These are phyloP conservation scores for Xylaria sp. DNA, from an alignment of 2,329 filamentous ascomycete genomes.

Conservation along the genomic window DNA sequence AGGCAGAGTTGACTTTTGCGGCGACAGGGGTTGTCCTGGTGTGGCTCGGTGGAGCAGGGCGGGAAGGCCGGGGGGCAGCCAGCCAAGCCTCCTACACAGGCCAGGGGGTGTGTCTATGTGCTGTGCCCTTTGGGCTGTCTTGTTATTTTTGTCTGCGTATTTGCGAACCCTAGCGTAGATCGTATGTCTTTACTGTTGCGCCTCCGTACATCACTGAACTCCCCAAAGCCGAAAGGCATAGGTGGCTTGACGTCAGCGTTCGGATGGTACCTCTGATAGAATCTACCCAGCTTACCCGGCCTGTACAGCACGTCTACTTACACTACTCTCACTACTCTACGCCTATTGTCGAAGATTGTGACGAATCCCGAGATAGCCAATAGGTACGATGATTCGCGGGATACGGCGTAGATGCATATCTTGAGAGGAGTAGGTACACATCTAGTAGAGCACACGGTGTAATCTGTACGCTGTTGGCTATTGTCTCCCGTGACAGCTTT, in stretches of 20 bases:
- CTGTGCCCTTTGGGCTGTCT: slow-evolving; percentile 16
- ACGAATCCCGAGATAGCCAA: slow-evolving; percentile 2
- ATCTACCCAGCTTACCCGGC: neutral
- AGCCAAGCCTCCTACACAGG: slow-evolving; percentile 26
- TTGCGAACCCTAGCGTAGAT: slow-evolving; percentile 24
- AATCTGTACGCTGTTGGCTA: neutral
- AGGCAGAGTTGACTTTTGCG: slow-evolving; percentile 11
- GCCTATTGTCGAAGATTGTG: neutral
- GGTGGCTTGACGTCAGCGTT: slow-evolving; percentile 25
- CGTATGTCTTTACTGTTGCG: slow-evolving; percentile 7
- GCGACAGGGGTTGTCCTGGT: slow-evolving; percentile 28
- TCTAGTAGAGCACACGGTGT: neutral
- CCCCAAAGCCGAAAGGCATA: slow-evolving; percentile 9
- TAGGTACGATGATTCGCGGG: neutral
- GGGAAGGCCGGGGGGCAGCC: slow-evolving; percentile 27
- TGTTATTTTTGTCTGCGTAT: slow-evolving; percentile 29
- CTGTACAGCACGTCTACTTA: neutral
- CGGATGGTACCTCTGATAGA: slow-evolving; percentile 2
- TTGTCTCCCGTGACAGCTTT: neutral
- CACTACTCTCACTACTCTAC: too few species aligned
- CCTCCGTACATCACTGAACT: neutral
- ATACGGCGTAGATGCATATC: neutral
- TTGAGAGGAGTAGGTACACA: neutral
- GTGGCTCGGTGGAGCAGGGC: slow-evolving; percentile 24
- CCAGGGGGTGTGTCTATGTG: slow-evolving; percentile 6